Evolutionary conservation across 371 early-diverging fungal genomes (phyloP), one percentile per base, ranked within the genome.

Genomic region (Funneliformis caledonium): DNA sequence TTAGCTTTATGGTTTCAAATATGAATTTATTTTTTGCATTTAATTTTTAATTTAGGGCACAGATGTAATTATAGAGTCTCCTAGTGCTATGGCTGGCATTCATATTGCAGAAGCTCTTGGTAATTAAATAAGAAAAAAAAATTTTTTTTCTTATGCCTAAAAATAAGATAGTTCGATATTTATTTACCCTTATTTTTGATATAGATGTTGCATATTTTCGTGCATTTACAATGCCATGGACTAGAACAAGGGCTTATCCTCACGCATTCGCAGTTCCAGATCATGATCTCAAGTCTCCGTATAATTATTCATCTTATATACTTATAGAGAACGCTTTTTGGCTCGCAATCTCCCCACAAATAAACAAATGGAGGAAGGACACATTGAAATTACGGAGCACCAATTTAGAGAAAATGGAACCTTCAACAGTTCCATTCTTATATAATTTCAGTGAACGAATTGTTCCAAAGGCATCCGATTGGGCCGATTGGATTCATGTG

Each of bases 221-320:
- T 47, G 89, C 93, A 8, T 93, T 96, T 81, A 89, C 94, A 7
- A 93, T 94, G 92, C 94, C 94, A 6, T 94, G 95, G 96, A 93
- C 94, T 48, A 85, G 93, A n/a, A 96, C 95, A 9, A 83, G 91
- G 5, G 87, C 88, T 1, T 96, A 92, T 82, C 94, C 95, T 22
- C 96, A 96, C 81, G 95, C 96, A 1, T 93, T 95, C 81, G 94
- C 94, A 2, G 92, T 93, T 1, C 92, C 88, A 0, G 89, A 88
- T 78, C 87, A 86, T 50, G 89, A 90, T 12, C 86, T 92, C 50
- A 93, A 94, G 45, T 83, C 90, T 16, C 81, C 91, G 0, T 96
- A 94, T 83, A 96, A 96, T 82, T 92, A 92, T 76, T 93, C 94
- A 92, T 92, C 94, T 2, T 92, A 93, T 82, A 89, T 92, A 8